Base-by-base conservation (phyloP, 768 basidiomycete genomes). In the Mycena vulgaris region DNA sequence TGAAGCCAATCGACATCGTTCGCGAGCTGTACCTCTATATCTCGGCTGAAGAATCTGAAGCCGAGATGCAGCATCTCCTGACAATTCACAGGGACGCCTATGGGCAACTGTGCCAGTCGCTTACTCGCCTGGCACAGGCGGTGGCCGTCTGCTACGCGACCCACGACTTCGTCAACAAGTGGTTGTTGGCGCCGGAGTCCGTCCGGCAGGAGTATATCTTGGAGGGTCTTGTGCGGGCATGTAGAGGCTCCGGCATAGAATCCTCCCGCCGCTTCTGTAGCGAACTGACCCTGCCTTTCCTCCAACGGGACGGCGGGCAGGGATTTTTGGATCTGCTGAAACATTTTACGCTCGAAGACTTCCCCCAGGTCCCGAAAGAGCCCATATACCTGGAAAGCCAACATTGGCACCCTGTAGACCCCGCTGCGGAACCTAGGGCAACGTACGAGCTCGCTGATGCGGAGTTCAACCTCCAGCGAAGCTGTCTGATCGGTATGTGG, bases 291-390 rank as follows among this genome's bases (percentile, higher is more conserved):
- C 42, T 48, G 31, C 45, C 42, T 14, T 61, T 33, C n/a, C 45
- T 61, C 28, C 45, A 61, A 31, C 42, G 45, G 23, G 45, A 37
- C 11, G 45, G 59, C 5, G 59, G 45, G 11, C 59, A 48, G 14
- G 59, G 59, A 14, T 61, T 61, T 19, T 19, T 61, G 31, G 45
- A 61, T n/a, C 39, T 61, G 28, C 23, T 61, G 30, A 45, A 49
- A 13, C 42, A 61, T 61, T 61, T 61, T 25, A 61, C 59, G 13
- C 59, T 61, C 19, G 30, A 61, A 28, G 59, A 61, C 45, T 61
- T 42, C 45, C 33, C 45, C 33, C 45, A 33, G 23, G 33, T 47
- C 11, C 59, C 59, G 31, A 61, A 31, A n/a, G 35, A 27, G 5
- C 59, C 59, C 11, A 61, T 61, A 11, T 61, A 61, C 17, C 14